phyloP scores from a whole-genome alignment of 495 filamentous ascomycete genomes.

The Thermochaetoides thermophila region DNA sequence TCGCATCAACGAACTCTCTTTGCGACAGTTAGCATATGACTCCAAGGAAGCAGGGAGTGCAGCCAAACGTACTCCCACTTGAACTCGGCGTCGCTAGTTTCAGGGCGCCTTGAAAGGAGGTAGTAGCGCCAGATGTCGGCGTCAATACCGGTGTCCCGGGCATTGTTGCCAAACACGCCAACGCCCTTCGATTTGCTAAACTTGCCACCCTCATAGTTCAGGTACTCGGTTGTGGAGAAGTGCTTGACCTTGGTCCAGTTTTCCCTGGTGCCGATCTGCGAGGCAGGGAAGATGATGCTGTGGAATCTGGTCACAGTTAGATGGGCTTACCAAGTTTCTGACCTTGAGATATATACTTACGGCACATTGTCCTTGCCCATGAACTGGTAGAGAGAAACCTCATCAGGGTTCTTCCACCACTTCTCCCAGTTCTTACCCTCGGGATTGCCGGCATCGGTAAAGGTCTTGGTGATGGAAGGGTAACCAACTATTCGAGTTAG shows the following conservation, averaged over 20 bases:
- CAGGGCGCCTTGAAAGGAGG: conserved; percentile 73
- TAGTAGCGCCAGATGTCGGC: conserved; percentile 90
- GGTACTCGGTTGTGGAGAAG: conserved; percentile 82
- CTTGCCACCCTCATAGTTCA: conserved; percentile 92
- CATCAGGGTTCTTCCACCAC: conserved; percentile 86
- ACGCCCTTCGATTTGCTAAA: conserved; percentile 86
- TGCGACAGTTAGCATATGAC: background rate
- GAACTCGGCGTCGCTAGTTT: conserved; percentile 80
- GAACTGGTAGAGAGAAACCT: conserved; percentile 90
- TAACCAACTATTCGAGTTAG: conserved; percentile 49
- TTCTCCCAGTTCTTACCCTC: conserved; percentile 55
- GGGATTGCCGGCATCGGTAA: conserved; percentile 41
- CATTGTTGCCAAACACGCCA: conserved; percentile 83
- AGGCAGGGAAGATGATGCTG: conserved; percentile 80
- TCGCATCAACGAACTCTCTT: conserved; percentile 61
- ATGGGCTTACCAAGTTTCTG: too few species aligned
- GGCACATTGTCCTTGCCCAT: conserved; percentile 97
- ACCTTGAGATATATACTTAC: too few species aligned
- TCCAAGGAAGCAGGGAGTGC: background rate
- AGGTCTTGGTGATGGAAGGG: conserved; percentile 84
- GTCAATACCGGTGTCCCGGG: conserved; percentile 74
- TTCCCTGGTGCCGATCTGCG: conserved; percentile 61
- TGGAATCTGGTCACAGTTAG: conserved; percentile 47
- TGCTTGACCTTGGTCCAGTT: conserved; percentile 90
- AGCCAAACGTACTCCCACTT: conserved; percentile 42